phyloP scores from a whole-genome alignment of 495 filamentous ascomycete genomes.

The Lentithecium fluviatile region DNA sequence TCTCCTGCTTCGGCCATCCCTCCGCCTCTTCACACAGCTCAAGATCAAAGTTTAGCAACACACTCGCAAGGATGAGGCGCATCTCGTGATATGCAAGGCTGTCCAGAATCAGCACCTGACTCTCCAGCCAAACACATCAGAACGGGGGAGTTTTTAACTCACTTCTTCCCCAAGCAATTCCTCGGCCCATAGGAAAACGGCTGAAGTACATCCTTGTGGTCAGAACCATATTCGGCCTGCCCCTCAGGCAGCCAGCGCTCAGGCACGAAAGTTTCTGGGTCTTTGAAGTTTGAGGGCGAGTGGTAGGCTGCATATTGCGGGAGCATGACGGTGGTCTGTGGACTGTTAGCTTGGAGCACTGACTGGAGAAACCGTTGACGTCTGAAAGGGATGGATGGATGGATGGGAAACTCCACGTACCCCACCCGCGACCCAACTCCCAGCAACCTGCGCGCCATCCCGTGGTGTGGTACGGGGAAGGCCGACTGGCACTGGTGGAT shows the following conservation, averaged over 20 bases:
- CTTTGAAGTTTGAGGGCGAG: slow-evolving; percentile 23
- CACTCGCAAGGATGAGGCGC: slow-evolving; percentile 35
- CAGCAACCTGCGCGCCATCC: slow-evolving; percentile 13
- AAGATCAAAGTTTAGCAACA: slow-evolving; percentile 39
- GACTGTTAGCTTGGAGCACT: slow-evolving; percentile 3
- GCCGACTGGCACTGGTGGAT: slow-evolving; percentile 21
- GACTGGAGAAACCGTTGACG: no score
- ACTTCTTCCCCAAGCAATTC: slow-evolving; percentile 19
- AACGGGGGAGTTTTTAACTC: background rate
- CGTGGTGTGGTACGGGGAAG: slow-evolving; percentile 8
- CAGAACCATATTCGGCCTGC: slow-evolving; percentile 10
- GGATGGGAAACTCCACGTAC: slow-evolving; percentile 9
- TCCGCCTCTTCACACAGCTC: slow-evolving; percentile 27
- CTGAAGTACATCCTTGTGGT: slow-evolving; percentile 21
- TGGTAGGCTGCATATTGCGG: slow-evolving; percentile 24
- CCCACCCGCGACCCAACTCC: slow-evolving; percentile 22
- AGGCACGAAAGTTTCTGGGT: slow-evolving; percentile 25
- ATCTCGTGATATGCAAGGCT: slow-evolving; percentile 38
- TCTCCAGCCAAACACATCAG: background rate
- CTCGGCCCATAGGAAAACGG: slow-evolving; percentile 25
- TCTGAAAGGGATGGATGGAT: background rate
- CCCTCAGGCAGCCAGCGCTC: slow-evolving; percentile 29
- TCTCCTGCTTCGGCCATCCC: slow-evolving; percentile 44
- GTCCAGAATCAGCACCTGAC: background rate
- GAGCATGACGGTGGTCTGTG: slow-evolving; percentile 17